A percentile compares a stretch with the other conserved stretches of the same genome.
These are phyloP conservation scores for Talaromyces marneffei DNA, from an alignment of 2,329 filamentous ascomycete species.

Conservation along the genomic window DNA sequence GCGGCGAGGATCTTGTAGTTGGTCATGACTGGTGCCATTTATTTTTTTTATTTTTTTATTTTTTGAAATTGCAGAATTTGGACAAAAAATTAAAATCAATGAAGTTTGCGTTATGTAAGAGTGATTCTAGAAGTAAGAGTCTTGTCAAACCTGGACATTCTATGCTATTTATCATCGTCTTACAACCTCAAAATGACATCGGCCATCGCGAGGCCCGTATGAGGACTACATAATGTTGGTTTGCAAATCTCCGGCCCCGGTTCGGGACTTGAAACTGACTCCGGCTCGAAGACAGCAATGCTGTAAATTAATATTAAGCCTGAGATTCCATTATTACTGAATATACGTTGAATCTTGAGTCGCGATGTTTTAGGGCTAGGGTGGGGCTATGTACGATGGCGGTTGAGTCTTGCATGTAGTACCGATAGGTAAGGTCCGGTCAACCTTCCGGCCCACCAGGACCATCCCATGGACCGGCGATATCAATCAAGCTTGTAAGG, in stretches of 20 bases:
- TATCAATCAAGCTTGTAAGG: background rate
- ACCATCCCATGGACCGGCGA: background rate
- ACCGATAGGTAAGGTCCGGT: background rate
- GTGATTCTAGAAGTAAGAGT: background rate
- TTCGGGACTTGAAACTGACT: background rate
- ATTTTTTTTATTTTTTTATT: too few relatives aligned
- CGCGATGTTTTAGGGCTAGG: background rate
- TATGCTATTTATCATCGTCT: background rate
- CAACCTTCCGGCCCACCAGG: background rate
- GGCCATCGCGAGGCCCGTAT: background rate
- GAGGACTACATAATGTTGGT: background rate
- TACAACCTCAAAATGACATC: background rate
- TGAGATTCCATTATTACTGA: background rate
- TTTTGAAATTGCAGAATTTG: background rate
- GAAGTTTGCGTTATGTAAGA: background rate
- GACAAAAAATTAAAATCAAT: background rate
- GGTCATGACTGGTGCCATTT: background rate
- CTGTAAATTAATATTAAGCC: background rate
- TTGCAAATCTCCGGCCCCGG: constrained; percentile 1
- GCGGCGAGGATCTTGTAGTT: background rate
- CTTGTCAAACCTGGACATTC: background rate
- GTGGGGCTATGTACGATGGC: too few relatives aligned
- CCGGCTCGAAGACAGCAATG: too few relatives aligned
- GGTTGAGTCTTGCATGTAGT: too few relatives aligned
- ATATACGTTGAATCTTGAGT: background rate